These are phyloP conservation scores for Flaveria bidentis DNA, from an alignment of 129 eudicot genomes.

Conservation along the genomic window DNA sequence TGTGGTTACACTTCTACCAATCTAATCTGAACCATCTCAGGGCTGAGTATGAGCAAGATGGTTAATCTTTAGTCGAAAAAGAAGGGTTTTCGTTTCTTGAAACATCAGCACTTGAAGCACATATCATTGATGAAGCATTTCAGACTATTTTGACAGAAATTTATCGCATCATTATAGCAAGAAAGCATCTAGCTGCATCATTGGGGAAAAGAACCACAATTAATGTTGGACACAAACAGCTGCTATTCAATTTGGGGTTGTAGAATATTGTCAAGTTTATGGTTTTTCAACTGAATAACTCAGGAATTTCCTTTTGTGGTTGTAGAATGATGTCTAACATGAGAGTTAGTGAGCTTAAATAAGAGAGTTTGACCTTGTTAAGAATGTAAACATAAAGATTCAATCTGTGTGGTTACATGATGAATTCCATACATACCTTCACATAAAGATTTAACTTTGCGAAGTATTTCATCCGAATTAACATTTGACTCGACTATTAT, in stretches of 20 bases:
- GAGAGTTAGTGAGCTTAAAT: slow-evolving; percentile 11
- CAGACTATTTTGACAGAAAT: slow-evolving; percentile 70
- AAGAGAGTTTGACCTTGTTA: slow-evolving; percentile 20
- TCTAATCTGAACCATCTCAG: slow-evolving; percentile 72
- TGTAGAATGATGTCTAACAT: slow-evolving; percentile 4
- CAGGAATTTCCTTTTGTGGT: not conserved
- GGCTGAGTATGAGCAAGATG: slow-evolving; percentile 61
- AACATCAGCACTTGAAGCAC: slow-evolving; percentile 79
- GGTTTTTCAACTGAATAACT: not conserved
- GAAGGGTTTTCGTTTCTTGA: slow-evolving; percentile 84
- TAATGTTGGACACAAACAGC: slow-evolving; percentile 46
- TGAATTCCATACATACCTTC: slow-evolving; percentile 47
- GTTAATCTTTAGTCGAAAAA: slow-evolving; percentile 67
- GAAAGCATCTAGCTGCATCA: slow-evolving; percentile 68
- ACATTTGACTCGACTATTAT: slow-evolving; percentile 43
- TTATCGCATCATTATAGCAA: slow-evolving; percentile 69
- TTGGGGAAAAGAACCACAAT: slow-evolving; percentile 72
- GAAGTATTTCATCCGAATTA: slow-evolving; percentile 36
- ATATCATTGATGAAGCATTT: slow-evolving; percentile 66
- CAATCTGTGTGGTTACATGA: slow-evolving; percentile 76
- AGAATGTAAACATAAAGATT: slow-evolving; percentile 26
- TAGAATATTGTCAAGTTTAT: too few species aligned
- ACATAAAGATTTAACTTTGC: slow-evolving; percentile 45
- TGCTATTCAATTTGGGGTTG: slow-evolving; percentile 59
- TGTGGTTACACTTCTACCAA: slow-evolving; percentile 22